Base-by-base conservation (phyloP, 768 basidiomycete species). In the Mycena leptocephala region DNA sequence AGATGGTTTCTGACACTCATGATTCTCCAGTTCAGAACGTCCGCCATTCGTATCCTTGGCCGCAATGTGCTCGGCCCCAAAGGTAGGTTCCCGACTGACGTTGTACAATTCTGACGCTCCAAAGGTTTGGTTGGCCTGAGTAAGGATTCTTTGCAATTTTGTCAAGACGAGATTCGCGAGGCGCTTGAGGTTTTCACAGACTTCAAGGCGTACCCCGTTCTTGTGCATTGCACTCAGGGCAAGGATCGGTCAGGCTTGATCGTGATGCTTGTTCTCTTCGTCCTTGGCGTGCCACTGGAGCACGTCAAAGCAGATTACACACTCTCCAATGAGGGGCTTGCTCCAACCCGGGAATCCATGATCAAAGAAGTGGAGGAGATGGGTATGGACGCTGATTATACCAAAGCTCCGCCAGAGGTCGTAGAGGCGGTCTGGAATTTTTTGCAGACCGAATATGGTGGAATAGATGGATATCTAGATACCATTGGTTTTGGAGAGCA, bases 221-320 rank as follows among this genome's bases (percentile, higher is more conserved):
- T 80, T 10, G 35, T 80, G 0, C 77, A 80, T n/a, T 80, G 79
- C 37, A 80, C 79, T 0, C 79, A 80, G 65, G 79, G 79, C 59
- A 80, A 80, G 51, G 79, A 80, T 41, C 74, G 79, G 6, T 68
- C 79, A 14, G 79, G 79, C 26, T 35, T 80, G 16, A 61, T 80
- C 53, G 43, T 80, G 10, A 80, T 80, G 79, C 75, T 80, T 9
- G 35, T 78, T 3, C 77, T 80, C 13, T 80, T 80, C 56, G 20
- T 67, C 3, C 33, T 78, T 18, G 64, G 75, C 16, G 69, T 80
- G 9, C 77, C 77, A 9, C 24, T 76, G 1, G 67, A 76, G 13
- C 53, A 68, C 6, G 64, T 80, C 9, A 74, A 67, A 43, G 70
- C 74, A 13, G 79, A 80, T 35, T 80, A 80, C 18, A 65, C 76